These are phyloP conservation scores for Apiospora rasikravindrae DNA, from an alignment of 2,329 filamentous ascomycete genomes.

Conservation along the genomic window DNA sequence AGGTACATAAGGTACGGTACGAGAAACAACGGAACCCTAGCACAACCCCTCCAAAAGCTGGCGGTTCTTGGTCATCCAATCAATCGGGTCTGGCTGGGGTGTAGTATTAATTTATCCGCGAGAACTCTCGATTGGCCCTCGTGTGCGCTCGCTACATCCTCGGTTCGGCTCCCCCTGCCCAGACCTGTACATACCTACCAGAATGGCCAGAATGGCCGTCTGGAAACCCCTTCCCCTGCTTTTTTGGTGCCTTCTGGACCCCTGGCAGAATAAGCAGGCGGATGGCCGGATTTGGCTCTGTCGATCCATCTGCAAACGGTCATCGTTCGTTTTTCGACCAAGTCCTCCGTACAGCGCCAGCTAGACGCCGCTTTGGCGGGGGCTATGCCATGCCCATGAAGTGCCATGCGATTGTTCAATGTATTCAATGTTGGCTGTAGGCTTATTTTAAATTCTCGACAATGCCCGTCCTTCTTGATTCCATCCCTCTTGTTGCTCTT, in stretches of 20 bases:
- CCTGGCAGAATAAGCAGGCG: not conserved
- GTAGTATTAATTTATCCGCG: not conserved
- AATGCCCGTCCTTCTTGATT: not conserved
- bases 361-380: not conserved
- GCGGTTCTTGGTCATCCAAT: constrained; percentile 15
- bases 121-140: not conserved
- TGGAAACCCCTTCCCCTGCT: not conserved
- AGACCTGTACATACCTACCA: not conserved
- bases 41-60: not conserved
- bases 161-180: not conserved
- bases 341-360: not conserved
- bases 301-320: constrained; percentile 4
- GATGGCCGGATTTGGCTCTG: not conserved
- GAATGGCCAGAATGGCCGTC: not conserved
- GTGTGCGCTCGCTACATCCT: not conserved
- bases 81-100: not conserved
- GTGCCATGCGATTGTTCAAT: not conserved
- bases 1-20: too few relatives aligned
- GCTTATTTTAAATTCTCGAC: constrained; percentile 3
- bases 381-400: not conserved
- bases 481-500: constrained; percentile 5
- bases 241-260: not conserved
- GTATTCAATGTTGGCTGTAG: not conserved
- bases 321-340: not conserved
- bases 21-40: too few relatives aligned